Evolutionary conservation across 352 stramenopile species (phyloP).

Genomic region (Phytopythium helicoides): DNA sequence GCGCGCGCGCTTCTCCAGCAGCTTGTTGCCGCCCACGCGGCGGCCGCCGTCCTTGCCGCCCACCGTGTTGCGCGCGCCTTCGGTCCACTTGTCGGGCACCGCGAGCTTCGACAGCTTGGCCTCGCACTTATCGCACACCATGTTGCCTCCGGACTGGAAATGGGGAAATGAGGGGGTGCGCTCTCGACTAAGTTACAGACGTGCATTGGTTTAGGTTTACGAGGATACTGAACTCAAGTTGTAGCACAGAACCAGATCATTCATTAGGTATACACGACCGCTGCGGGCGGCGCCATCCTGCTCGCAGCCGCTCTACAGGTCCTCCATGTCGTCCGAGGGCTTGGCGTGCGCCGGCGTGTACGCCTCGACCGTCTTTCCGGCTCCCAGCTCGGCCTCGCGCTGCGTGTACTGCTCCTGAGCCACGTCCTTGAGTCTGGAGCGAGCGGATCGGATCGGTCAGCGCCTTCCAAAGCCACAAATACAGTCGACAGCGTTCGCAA

Average conservation of each 20-base stretch:
- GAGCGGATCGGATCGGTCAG: too few species aligned
- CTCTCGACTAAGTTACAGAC: too few species aligned
- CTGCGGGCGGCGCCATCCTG: background rate
- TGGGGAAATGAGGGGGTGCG: too few species aligned
- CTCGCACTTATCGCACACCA: slow-evolving; percentile 78
- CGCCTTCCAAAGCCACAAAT: too few species aligned
- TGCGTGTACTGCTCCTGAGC: slow-evolving; percentile 89
- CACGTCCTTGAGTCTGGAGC: slow-evolving; percentile 79
- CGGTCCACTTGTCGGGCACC: slow-evolving; percentile 76
- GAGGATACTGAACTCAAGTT: background rate
- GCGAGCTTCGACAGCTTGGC: slow-evolving; percentile 75
- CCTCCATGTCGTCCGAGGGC: slow-evolving; percentile 48
- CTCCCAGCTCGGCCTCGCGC: slow-evolving; percentile 72
- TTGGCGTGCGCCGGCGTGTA: slow-evolving; percentile 60
- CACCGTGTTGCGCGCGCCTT: slow-evolving; percentile 53
- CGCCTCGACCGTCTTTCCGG: slow-evolving; percentile 69
- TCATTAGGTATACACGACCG: slow-evolving; percentile 25
- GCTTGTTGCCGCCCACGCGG: slow-evolving; percentile 35
- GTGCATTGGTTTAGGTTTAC: too few species aligned
- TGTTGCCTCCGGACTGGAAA: slow-evolving; percentile 9
- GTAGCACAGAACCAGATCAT: slow-evolving; percentile 4
- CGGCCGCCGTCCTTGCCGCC: slow-evolving; percentile 53
- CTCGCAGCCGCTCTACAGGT: slow-evolving; percentile 36
- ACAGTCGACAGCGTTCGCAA: too few species aligned
- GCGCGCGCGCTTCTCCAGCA: slow-evolving; percentile 43